Evolutionary conservation across 1,284 basidiomycete genomes (phyloP), one percentile per base, ranked within the genome.

Genomic region (Trichosporon sp.): DNA sequence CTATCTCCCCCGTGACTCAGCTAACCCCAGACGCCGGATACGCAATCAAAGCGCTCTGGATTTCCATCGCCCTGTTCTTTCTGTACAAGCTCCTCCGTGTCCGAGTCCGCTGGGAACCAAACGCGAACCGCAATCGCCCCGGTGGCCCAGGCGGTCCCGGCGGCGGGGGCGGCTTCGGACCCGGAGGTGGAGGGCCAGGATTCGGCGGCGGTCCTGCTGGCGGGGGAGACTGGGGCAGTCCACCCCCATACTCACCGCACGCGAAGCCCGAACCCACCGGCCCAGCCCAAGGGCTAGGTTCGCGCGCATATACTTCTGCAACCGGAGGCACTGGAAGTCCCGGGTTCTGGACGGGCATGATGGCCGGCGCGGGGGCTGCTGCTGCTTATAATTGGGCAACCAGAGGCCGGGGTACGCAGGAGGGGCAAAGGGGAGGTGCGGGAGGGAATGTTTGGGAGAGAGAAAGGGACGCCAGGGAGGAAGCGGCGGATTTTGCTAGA

Each of bases 281-380:
- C 56, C 49, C 21, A 3, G 44, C 23, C 3, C 44, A 49, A 6
- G 44, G 44, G 8, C 44, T 49, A 21, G 44, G 63, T 31, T 31
- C 60, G 3, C 58, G 37, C 4, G 59, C 73, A 8, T 25, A 75
- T 10, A 46, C 69, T n/a, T n/a, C n/a, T n/a, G n/a, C n/a, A n/a
- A n/a, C n/a, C n/a, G n/a, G n/a, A n/a, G 6, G 21, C 71, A 8
- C 33, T 16, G 14, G 82, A 56, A 86, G 86, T 82, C 88, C 89
- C 3, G 91, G 90, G 1, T 92, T 93, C 75, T 92, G 88, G 89
- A 88, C 87, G 0, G 91, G 92, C 14, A 84, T 88, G 11, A 84
- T 85, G 0, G 73, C 88, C 0, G 91, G 89, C 7, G 87, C 87
- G 37, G 75, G 88, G 0, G 88, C 86, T 0, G 84, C 85, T 21